phyloP scores from a whole-genome alignment of 2,329 filamentous ascomycete species.

The Fonsecaea pedrosoi region DNA sequence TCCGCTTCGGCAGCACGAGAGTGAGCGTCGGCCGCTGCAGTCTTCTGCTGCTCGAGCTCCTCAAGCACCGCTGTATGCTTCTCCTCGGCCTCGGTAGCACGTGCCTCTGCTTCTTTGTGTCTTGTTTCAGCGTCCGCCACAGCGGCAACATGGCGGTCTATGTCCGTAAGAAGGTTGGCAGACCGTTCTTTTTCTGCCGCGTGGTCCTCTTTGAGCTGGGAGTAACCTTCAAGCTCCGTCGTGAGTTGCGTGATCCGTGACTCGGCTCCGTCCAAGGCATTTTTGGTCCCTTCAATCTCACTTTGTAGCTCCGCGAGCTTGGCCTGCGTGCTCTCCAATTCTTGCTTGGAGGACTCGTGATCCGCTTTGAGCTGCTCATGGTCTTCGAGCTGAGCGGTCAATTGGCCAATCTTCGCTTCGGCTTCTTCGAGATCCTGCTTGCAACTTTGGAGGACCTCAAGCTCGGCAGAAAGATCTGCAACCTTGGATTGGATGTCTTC shows the following conservation, averaged over 20 bases:
- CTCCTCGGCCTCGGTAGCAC: constrained; percentile 4
- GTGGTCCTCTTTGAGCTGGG: constrained; percentile 17
- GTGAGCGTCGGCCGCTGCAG: constrained; percentile 15
- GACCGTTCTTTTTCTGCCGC: constrained; percentile 16
- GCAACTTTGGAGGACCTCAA: background rate
- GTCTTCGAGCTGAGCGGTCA: constrained; percentile 7
- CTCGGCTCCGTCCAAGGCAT: constrained; percentile 20
- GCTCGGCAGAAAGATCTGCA: background rate
- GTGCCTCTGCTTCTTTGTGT: constrained; percentile 13
- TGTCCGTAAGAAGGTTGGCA: constrained; percentile 9
- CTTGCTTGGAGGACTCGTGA: constrained; percentile 18
- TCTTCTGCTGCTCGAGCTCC: constrained; percentile 18
- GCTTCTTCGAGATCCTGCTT: background rate
- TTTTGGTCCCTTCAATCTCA: constrained; percentile 24
- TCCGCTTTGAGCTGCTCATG: constrained; percentile 12
- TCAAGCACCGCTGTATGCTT: constrained; percentile 7
- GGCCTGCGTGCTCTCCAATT: constrained; percentile 23
- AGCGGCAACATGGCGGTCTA: constrained; percentile 17
- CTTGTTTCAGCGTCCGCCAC: constrained; percentile 20
- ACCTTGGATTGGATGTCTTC: constrained; percentile 7
- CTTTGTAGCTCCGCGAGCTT: constrained; percentile 21
- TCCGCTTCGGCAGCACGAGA: constrained; percentile 12
- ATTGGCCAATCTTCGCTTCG: constrained; percentile 1
- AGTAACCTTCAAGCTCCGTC: constrained; percentile 19
- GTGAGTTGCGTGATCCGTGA: constrained; percentile 28